These are phyloP conservation scores for Agaricus sinodeliciosus DNA, from an alignment of 768 basidiomycete genomes.

Conservation along the genomic window DNA sequence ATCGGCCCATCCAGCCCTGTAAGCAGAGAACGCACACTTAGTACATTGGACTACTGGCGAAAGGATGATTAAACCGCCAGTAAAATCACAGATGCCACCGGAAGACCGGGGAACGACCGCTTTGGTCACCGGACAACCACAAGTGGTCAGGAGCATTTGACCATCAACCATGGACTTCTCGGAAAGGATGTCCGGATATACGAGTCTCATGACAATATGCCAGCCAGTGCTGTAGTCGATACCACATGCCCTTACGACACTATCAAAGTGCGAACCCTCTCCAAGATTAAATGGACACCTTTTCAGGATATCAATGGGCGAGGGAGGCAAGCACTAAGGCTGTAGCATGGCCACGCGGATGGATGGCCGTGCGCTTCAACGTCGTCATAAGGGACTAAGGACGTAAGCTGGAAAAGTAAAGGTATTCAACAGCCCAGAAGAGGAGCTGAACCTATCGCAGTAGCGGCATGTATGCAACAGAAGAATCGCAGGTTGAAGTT, in stretches of 20 bases:
- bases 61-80: background rate
- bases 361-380: background rate
- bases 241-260: slow-evolving; percentile 1
- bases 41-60: background rate
- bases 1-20: slow-evolving; percentile 62
- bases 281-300: background rate
- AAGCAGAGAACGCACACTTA: slow-evolving; percentile 9
- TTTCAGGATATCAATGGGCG: background rate
- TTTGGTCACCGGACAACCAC: too few species aligned
- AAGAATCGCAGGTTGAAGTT: too few species aligned
- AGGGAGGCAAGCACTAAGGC: background rate
- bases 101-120: background rate
- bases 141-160: background rate
- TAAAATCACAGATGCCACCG: background rate
- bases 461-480: too few species aligned
- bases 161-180: background rate
- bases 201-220: background rate
- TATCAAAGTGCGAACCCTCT: background rate
- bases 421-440: background rate
- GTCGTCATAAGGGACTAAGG: background rate
- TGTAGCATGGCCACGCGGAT: background rate
- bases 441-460: too few species aligned
- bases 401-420: background rate
- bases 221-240: background rate
- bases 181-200: background rate